phyloP scores from a whole-genome alignment of 202 grass and related monocot species.

The Schoenoplectus triqueter region DNA sequence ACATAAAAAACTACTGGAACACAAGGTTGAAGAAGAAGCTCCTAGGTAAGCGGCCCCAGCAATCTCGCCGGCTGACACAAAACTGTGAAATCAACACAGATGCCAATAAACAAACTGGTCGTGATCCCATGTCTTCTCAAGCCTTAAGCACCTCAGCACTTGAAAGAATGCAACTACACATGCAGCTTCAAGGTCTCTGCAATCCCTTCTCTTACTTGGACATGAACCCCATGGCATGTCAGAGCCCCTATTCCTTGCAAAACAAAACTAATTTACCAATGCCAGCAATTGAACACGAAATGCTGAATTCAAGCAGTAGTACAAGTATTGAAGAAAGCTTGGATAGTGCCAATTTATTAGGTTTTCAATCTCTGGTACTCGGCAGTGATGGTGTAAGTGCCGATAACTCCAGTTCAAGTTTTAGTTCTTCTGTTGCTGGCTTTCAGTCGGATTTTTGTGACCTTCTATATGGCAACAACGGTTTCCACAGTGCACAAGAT shows the following conservation, averaged over 20 bases:
- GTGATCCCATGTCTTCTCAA: slow-evolving; percentile 25
- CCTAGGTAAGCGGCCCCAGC: slow-evolving; percentile 44
- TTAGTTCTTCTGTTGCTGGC: slow-evolving; percentile 32
- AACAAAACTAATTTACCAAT: slow-evolving; percentile 12
- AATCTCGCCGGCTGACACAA: slow-evolving; percentile 20
- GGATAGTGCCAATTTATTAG: slow-evolving; percentile 32
- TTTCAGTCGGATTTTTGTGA: slow-evolving; percentile 36
- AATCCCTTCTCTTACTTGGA: slow-evolving; percentile 51
- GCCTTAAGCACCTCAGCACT: slow-evolving; percentile 72
- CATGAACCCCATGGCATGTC: slow-evolving; percentile 29
- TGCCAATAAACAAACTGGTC: slow-evolving; percentile 4
- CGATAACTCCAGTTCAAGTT: slow-evolving; percentile 38
- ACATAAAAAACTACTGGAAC: slow-evolving; percentile 68
- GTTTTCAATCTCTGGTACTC: slow-evolving; percentile 32
- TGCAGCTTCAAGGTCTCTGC: slow-evolving; percentile 88
- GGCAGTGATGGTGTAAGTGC: slow-evolving; percentile 8
- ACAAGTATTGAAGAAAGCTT: slow-evolving; percentile 33
- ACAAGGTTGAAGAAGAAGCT: slow-evolving; percentile 57
- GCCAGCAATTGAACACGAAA: slow-evolving; percentile 20
- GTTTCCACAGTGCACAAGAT: slow-evolving; percentile 21
- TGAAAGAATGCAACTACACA: slow-evolving; percentile 97
- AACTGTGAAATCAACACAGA: slow-evolving; percentile 26
- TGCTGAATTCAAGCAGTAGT: slow-evolving; percentile 28
- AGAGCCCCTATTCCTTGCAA: slow-evolving; percentile 47
- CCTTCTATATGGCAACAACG: slow-evolving; percentile 36